Evolutionary conservation across 345 rosid species (phyloP), one percentile per base, ranked within the genome.

Genomic region (Trapa bicornis): DNA sequence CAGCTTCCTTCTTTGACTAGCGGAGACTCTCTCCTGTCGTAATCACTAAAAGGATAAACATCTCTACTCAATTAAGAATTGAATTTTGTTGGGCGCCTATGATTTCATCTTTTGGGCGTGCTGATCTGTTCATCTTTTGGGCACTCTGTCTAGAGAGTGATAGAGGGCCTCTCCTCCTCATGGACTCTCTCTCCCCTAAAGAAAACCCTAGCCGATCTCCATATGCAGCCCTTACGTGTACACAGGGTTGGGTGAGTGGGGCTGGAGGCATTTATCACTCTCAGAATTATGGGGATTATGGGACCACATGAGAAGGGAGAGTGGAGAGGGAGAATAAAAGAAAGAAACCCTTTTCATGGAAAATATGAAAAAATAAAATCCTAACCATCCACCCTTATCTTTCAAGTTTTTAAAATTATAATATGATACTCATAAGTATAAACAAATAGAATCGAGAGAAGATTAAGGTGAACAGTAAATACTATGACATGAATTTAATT

Each of bases 231-330:
- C 32, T 3, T 29, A 32, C 33, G 35, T 1, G 7, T 58, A 58
- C 32, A 35, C 10, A 3, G 15, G 32, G 43, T 22, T 0, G 61
- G 4, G 8, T 42, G 45, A 3, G 8, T 42, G 8, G 52, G 52
- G 0, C 13, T 10, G 15, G 29, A 22, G 29, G 29, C 29, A 22
- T 22, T 22, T 22, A 22, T 22, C 29, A 22, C 29, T 22, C 29
- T 22, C 29, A 22, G 29, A 22, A 22, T 22, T 22, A 22, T 22
- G 29, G 29, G 29, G 29, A 22, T 22, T 22, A 22, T 22, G 29
- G 89, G 91, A 87, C 96, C 94, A 85, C 94, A 82, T 81, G 84
- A 76, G 61, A 71, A 78, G 81, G 81, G 63, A 43, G 43, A 83
- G 32, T 29, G 15, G 63, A 45, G 48, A 13, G 48, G 48, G 11